Conservation (phyloP, 768 basidiomycete genomes). For the Solioccasus polychromus region DNA sequence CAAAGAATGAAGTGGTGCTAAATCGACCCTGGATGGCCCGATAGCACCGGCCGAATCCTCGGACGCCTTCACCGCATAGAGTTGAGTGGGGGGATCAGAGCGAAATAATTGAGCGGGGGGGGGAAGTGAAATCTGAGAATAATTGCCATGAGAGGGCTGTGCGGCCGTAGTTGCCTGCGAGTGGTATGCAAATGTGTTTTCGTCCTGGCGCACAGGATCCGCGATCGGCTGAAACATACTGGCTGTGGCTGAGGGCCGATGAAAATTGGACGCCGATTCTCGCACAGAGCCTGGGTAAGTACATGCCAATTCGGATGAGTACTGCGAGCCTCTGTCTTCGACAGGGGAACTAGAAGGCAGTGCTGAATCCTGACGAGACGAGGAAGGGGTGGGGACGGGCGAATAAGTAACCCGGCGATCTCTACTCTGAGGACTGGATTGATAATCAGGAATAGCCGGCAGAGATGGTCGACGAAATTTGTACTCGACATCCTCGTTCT, state of each 20-base stretch:
- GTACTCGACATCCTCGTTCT: conserved; percentile 26
- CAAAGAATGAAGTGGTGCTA: conserved; percentile 58
- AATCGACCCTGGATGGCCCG: conserved; percentile 36
- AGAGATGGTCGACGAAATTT: conserved; percentile 34
- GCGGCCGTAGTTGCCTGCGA: conserved; percentile 4
- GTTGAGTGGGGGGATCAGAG: conserved; percentile 26
- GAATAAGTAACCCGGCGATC: conserved; percentile 13
- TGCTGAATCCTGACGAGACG: conserved; percentile 3
- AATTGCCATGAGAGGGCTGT: conserved; percentile 10
- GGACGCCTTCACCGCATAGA: conserved; percentile 27
- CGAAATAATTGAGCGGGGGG: conserved; percentile 31
- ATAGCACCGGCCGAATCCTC: conserved; percentile 18
- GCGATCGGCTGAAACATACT: conserved; percentile 11
- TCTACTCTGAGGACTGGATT: conserved; percentile 3
- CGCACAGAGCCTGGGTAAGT: conserved; percentile 18
- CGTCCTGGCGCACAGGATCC: conserved; percentile 4
- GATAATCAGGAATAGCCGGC: conserved; percentile 12
- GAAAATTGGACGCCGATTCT: conserved; percentile 15
- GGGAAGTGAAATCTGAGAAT: conserved; percentile 30
- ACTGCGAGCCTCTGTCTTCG: conserved; percentile 11
- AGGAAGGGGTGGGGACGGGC: not conserved
- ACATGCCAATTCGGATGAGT: conserved; percentile 15
- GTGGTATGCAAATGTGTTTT: conserved; percentile 8
- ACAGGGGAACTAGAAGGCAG: conserved; percentile 2
- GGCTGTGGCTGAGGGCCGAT: conserved; percentile 20